Conservation (phyloP, 1,139 yeast species). For the Eremothecium gossypii region DNA sequence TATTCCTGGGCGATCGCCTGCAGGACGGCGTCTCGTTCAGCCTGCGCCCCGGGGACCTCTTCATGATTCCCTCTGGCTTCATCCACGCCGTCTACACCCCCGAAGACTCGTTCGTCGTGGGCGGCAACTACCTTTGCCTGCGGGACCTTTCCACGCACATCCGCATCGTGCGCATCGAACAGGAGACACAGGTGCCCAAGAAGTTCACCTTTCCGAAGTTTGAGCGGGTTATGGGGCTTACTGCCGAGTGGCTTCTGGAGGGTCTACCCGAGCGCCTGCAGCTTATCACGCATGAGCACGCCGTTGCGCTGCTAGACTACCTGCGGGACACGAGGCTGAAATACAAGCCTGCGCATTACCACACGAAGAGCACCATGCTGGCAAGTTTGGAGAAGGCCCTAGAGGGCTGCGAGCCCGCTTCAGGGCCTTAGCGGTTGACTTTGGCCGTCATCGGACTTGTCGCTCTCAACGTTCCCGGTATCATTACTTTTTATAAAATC, state of each 20-base stretch:
- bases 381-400: slow-evolving; percentile 7
- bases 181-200: slow-evolving; percentile 60
- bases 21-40: slow-evolving; percentile 54
- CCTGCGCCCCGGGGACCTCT: slow-evolving; percentile 59
- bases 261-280: neutral
- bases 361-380: slow-evolving; percentile 12
- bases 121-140: slow-evolving; percentile 75
- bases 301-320: slow-evolving; percentile 10
- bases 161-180: slow-evolving; percentile 52
- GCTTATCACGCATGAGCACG: slow-evolving; percentile 7
- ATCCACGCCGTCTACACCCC: slow-evolving; percentile 88
- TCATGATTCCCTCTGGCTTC: slow-evolving; percentile 88
- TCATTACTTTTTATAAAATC: no score
- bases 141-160: slow-evolving; percentile 56
- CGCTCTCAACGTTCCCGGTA: neutral
- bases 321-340: slow-evolving; percentile 12
- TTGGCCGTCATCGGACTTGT: neutral
- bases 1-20: slow-evolving; percentile 54
- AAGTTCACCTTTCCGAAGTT: slow-evolving; percentile 74
- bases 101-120: slow-evolving; percentile 68
- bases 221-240: slow-evolving; percentile 42
- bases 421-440: no score
- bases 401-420: no score
- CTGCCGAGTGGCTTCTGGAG: slow-evolving; percentile 18
- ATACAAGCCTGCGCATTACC: slow-evolving; percentile 13